Percentiles rank a stretch among this genome's conserved stretches.
Conservation (phyloP, 257 asterid genomes). For the Capsicum pubescens region DNA sequence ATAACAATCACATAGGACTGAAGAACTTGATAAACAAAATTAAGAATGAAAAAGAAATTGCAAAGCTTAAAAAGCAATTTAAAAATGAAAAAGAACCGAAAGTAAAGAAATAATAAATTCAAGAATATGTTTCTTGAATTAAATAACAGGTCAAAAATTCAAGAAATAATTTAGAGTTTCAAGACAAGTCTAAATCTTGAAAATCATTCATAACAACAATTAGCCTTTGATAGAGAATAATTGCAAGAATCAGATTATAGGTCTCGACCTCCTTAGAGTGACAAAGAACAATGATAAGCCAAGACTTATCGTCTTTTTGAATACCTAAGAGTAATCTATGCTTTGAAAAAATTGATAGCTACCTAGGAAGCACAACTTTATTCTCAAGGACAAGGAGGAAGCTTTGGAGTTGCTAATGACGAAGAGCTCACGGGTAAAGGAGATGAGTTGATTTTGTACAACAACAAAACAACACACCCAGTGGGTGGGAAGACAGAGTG, state of each 20-base stretch:
- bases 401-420: too few species aligned
- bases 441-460: too few species aligned
- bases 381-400: too few species aligned
- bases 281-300: neutral
- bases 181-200: neutral
- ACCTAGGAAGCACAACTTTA: too few species aligned
- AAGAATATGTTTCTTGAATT: neutral
- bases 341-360: too few species aligned
- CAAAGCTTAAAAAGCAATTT: neutral
- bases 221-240: neutral
- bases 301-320: neutral
- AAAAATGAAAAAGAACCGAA: conserved; percentile 1
- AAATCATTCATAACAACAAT: neutral
- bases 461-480: too few species aligned
- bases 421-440: too few species aligned
- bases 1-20: neutral
- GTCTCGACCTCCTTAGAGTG: neutral
- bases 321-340: too few species aligned
- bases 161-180: neutral
- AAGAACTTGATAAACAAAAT: neutral
- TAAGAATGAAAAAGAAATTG: neutral
- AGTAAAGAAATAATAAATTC: neutral
- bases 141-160: neutral
- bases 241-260: neutral
- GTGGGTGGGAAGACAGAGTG: too few species aligned